phyloP scores from a whole-genome alignment of 148 eudicot genomes.

The Beta vulgaris region DNA sequence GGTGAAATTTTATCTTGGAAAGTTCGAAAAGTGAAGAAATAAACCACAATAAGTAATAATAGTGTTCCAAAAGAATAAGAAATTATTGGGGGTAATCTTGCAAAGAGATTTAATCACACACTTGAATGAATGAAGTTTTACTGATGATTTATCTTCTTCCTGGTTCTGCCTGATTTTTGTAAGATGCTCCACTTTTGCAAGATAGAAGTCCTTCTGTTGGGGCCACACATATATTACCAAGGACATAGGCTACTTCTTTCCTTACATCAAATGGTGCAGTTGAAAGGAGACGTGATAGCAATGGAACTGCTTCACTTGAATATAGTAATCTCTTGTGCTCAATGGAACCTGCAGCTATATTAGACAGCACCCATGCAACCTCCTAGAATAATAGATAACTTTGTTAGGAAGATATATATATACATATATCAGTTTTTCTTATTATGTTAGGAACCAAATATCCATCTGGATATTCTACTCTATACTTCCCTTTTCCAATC shows the following conservation, averaged over 20 bases:
- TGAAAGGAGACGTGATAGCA: constrained; percentile 56
- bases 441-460: too few relatives aligned
- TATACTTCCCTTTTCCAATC: not conserved
- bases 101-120: constrained; percentile 26
- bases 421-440: not conserved
- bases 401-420: not conserved
- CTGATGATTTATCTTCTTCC: constrained; percentile 71
- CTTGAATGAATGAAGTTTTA: constrained; percentile 71
- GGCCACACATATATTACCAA: constrained; percentile 91
- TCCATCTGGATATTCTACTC: not conserved
- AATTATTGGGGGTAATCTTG: too few relatives aligned
- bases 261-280: constrained; percentile 81
- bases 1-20: too few relatives aligned
- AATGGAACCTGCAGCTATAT: constrained; percentile 85
- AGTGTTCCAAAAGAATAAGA: too few relatives aligned
- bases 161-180: constrained; percentile 69
- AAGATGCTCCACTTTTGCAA: constrained; percentile 57
- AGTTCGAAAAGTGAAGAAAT: too few relatives aligned
- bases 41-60: too few relatives aligned
- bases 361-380: constrained; percentile 96
- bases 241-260: constrained; percentile 87
- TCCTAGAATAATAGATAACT: constrained; percentile 45
- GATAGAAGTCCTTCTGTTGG: constrained; percentile 63
- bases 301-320: constrained; percentile 67
- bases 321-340: constrained; percentile 68